These are phyloP conservation scores for Coniella vitis DNA, from an alignment of 2,329 filamentous ascomycete genomes.

Conservation along the genomic window DNA sequence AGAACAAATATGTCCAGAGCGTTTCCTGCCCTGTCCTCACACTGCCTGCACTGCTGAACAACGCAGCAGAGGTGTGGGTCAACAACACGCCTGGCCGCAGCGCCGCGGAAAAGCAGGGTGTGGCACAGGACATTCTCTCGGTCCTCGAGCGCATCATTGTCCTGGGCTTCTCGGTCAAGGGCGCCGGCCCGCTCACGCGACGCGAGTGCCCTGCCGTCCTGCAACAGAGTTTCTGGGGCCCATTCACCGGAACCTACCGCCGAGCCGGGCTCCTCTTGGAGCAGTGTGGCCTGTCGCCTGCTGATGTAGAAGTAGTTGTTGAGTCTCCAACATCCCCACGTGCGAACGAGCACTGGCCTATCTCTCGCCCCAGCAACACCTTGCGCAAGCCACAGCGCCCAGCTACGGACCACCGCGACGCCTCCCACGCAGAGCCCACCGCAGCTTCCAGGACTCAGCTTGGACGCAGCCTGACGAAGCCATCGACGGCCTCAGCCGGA, in stretches of 20 bases:
- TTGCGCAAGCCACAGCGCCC: too few species aligned
- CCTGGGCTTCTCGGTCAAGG: conserved; percentile 14
- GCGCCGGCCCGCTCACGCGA: conserved; percentile 12
- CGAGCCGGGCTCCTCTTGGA: conserved; percentile 24
- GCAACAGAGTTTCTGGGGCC: conserved; percentile 19
- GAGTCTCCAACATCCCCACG: neutral
- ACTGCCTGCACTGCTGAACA: conserved; percentile 28
- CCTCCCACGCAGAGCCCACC: too few species aligned
- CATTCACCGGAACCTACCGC: conserved; percentile 19
- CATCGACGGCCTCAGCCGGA: too few species aligned
- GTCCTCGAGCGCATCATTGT: conserved; percentile 26
- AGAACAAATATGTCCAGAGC: neutral
- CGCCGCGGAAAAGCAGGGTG: conserved; percentile 14
- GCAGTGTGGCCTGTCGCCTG: conserved; percentile 23
- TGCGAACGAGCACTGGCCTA: neutral
- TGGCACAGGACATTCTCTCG: conserved; percentile 29
- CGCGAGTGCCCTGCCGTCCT: conserved; percentile 14
- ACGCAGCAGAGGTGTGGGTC: conserved; percentile 28
- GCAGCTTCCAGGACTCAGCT: too few species aligned
- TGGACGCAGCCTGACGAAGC: too few species aligned
- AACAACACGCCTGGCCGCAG: conserved; percentile 1
- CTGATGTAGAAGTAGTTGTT: neutral
- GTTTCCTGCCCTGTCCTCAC: conserved; percentile 23
- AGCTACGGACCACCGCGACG: too few species aligned
- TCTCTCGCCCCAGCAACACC: neutral